A percentile compares a stretch with the other conserved stretches of the same genome.
Conservation (phyloP, 371 early-diverging fungal genomes). For the Funneliformis caledonium region DNA sequence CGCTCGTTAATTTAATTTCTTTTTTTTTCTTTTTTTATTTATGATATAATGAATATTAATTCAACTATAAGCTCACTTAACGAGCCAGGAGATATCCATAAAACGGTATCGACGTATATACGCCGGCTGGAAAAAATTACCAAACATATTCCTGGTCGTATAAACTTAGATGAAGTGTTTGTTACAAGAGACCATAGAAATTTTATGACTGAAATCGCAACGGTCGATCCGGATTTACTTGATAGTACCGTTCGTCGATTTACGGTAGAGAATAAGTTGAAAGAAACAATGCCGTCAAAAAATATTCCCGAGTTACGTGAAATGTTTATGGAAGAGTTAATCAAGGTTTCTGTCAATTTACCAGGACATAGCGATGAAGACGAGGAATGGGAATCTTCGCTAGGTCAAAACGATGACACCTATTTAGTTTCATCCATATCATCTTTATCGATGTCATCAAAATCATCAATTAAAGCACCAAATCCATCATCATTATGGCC, state of each 20-base stretch:
- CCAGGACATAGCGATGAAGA: background rate
- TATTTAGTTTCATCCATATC: background rate
- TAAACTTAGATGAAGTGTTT: background rate
- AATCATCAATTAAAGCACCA: background rate
- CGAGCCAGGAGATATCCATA: background rate
- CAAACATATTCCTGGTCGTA: background rate
- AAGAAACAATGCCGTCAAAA: background rate
- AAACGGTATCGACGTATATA: background rate
- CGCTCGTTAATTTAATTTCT: no score
- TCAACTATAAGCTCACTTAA: background rate
- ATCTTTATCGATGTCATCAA: background rate
- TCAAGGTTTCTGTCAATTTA: background rate
- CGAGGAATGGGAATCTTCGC: background rate
- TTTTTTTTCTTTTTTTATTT: background rate
- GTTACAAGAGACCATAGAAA: background rate
- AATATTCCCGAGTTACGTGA: background rate
- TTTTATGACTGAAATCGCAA: background rate
- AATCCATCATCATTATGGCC: no score
- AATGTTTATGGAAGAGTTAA: background rate
- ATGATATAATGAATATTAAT: background rate
- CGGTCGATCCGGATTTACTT: background rate
- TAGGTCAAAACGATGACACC: background rate
- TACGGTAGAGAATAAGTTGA: background rate
- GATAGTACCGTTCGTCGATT: background rate
- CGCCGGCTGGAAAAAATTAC: background rate